Base-by-base conservation (phyloP, 2,329 filamentous ascomycete genomes). In the Rachicladosporium sp. region DNA sequence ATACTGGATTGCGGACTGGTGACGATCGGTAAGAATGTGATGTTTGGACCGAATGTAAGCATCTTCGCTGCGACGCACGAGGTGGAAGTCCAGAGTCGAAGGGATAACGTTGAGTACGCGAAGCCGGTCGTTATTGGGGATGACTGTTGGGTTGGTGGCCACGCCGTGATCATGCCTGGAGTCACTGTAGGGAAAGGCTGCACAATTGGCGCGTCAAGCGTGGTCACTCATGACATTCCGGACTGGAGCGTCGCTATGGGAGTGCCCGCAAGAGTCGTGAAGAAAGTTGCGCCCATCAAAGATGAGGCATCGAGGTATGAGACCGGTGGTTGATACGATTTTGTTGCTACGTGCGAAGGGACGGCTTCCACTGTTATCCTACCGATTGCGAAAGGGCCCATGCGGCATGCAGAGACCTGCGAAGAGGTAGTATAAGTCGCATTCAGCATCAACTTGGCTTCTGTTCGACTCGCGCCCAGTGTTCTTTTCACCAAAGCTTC, bases 1-100 rank as follows among this genome's bases (percentile, higher is more conserved):
- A 67, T 75, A 21, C 53, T 74, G 7, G 70, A 75, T 47, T 72
- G 66, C 27, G 65, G 63, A 3, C 52, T 73, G 0, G 66, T 75
- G 3, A 69, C 61, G 0, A 71, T 74, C 27, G 71, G 71, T 1
- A 62, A 71, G 12, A 52, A 68, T 1, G 65, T 68, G 6, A 66
- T 73, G 56, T 61, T 73, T 33, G 71, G 71, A 0, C 70, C 70
- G 0, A 67, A 70, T 38, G 68, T 74, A 2, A 61, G 55, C 37
- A 69, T 75, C 12, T 70, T 69, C 34, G 63, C 68, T 0, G 71
- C 70, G 0, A 71, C 67, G 11, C 71, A 74, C 43, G 67, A 71
- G 43, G 60, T 63, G 0, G 68, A 70, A 31, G 67, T 73, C 4
- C 59, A 64, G 36, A 64, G 60, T 29, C 60, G 69, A 5, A 53